Evolutionary conservation across 2,329 filamentous ascomycete species (phyloP).

Genomic region (Calonectria crousiana): DNA sequence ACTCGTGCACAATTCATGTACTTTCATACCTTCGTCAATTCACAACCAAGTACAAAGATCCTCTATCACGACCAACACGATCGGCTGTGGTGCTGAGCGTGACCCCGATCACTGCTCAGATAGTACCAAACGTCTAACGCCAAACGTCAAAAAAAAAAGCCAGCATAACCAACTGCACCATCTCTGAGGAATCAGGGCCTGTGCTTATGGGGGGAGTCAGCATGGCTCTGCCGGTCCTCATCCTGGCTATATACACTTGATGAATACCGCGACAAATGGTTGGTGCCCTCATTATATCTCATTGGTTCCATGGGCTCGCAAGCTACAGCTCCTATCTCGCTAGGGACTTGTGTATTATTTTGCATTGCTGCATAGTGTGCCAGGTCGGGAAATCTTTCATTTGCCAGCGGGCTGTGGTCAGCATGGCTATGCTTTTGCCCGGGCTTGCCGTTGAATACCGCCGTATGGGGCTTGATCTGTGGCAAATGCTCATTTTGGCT

Average conservation of each 20-base stretch:
- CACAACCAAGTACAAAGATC: not conserved
- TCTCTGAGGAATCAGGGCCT: not conserved
- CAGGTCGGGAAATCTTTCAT: not conserved
- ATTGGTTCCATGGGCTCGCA: not conserved
- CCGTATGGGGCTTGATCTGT: not conserved
- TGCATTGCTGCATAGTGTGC: not conserved
- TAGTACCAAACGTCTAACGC: too few relatives aligned
- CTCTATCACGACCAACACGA: not conserved
- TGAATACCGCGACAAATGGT: not conserved
- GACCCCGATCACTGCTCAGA: not conserved
- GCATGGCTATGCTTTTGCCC: too few relatives aligned
- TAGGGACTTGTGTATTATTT: not conserved
- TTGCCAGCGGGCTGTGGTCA: too few relatives aligned
- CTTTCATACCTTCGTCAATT: not conserved
- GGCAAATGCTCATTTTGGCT: too few relatives aligned
- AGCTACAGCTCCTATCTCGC: too few relatives aligned
- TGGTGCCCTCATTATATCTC: too few relatives aligned
- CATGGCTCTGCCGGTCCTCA: not conserved
- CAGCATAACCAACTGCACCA: not conserved
- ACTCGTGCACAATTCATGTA: not conserved
- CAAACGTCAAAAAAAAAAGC: not conserved
- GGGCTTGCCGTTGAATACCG: too few relatives aligned
- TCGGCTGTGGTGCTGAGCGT: not conserved
- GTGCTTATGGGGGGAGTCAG: not conserved
- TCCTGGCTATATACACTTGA: not conserved